A percentile compares a stretch with the other conserved stretches of the same genome.
Conservation (phyloP, 2,329 filamentous ascomycete species). For the Trichothecium sympodiale region DNA sequence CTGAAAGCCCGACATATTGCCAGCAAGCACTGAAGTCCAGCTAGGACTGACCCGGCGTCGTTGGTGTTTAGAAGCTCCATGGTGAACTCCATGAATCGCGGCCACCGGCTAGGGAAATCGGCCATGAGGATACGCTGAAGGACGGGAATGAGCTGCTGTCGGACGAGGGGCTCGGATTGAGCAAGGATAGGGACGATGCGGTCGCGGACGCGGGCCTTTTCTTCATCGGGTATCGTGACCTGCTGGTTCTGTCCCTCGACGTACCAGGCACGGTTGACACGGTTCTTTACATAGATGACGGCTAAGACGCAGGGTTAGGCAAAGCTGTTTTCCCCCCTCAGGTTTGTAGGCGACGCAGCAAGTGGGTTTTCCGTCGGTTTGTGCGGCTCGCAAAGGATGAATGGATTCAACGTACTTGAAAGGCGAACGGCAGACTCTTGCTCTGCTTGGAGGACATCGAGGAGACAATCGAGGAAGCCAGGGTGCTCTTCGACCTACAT, state of each 20-base stretch:
- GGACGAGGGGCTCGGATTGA: constrained; percentile 66
- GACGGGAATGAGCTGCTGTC: constrained; percentile 85
- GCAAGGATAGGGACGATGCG: constrained; percentile 84
- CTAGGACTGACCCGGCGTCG: constrained; percentile 77
- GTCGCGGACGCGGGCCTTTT: constrained; percentile 78
- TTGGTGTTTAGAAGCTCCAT: constrained; percentile 79
- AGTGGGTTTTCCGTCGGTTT: too few relatives aligned
- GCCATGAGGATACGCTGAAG: constrained; percentile 92
- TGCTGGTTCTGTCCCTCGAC: constrained; percentile 64
- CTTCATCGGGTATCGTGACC: constrained; percentile 72
- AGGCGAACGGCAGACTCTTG: constrained; percentile 76
- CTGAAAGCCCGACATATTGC: constrained; percentile 93
- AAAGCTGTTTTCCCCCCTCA: not conserved
- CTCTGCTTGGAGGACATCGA: constrained; percentile 84
- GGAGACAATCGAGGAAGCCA: constrained; percentile 81
- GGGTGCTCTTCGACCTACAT: constrained; percentile 75
- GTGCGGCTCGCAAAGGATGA: too few relatives aligned
- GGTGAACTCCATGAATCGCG: constrained; percentile 86
- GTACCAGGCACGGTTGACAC: constrained; percentile 86
- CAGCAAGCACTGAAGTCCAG: constrained; percentile 85
- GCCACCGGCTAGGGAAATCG: constrained; percentile 93
- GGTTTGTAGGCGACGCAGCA: too few relatives aligned
- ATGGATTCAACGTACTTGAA: constrained; percentile 56
- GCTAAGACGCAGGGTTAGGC: constrained; percentile 39
- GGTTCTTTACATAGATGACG: constrained; percentile 96